Base-by-base conservation (phyloP, 2,329 filamentous ascomycete genomes). In the Cercospora sojina region DNA sequence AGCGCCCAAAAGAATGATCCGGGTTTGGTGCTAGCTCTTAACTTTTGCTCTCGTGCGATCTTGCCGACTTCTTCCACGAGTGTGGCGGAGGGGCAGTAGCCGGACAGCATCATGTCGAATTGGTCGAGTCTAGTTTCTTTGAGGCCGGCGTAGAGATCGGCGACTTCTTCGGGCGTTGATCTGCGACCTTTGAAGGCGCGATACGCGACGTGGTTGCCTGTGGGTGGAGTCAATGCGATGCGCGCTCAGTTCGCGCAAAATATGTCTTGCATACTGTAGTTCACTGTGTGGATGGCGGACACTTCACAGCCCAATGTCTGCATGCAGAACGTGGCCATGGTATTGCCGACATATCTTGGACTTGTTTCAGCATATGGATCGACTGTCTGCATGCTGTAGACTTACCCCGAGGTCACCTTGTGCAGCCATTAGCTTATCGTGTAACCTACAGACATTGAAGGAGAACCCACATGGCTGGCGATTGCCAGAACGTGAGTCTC, bases 151-250 rank as follows among this genome's bases (percentile, higher is more conserved):
- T 93, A 99, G 2, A 99, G 85, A 59, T 93, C 90, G 53, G 84
- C 83, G 67, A 99, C 94, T 79, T 98, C 92, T 69, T 90, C 82
- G 2, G 94, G 91, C 0, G 91, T 89, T 1, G 91, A 90, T 71
- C 88, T 90, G 31, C 91, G 93, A 67, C 95, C 95, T 74, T 90
- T 94, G 82, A 92, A 90, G 80, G 95, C 92, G 66, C 87, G 85
- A 80, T 99, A 99, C 51, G 92, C 95, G 1, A 93, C 94, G 78
- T 99, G 95, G 75, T 99, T 99, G 79, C 93, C 93, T 97, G 74
- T 16, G 2, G 16, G 41, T 7, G 16, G 12, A 56, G 49, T 57
- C 31, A 62, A 31, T 13, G 9, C 1, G n/a, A 13, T 27, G 4
- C 16, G 13, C 47, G 29, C 18, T 31, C 31, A 18, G 3, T 35